Base-by-base conservation (phyloP, 306 rosid species). In the Quercus cerris region DNA sequence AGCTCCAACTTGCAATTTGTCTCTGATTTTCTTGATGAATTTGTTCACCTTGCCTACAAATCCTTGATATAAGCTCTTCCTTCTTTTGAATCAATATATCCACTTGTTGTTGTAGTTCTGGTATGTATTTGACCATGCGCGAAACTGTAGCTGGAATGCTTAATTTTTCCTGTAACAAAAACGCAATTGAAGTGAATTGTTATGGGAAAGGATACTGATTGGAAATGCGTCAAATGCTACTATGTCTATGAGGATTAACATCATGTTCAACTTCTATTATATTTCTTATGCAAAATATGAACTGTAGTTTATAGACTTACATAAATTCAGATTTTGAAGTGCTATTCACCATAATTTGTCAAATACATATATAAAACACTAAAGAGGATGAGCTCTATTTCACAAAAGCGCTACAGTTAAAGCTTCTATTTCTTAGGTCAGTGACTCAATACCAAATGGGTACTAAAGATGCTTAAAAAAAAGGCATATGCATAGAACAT, bases 111-210 rank as follows among this genome's bases (percentile, higher is more conserved):
- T 87, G 89, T 14, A 93, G 85, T 77, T 90, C 90, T 1, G 93
- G 94, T 78, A 93, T 87, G 81, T 88, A 91, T 7, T 85, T 88
- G 35, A 90, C 41, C 5, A 85, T 93, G 14, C 72, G 81, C 1
- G 92, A 86, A 81, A 94, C 81, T 68, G 92, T 90, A 5, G 84
- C 82, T 0, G 97, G 98, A 64, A 86, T 87, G 82, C 97, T 94
- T 72, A 91, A 49, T 30, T 82, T 91, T 77, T 85, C 89, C 97
- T 90, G 85, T 66, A 80, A 54, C 54, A 70, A 31, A 33, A 20
- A 5, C 15, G 49, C 70, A 66, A 66, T 31, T 66, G 9, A 66
- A 66, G 67, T 61, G 67, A 30, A 61, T 58, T 58, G 41, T 11
- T 14, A 2, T n/a, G 3, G 64, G 4, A 10, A n/a, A 20, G 64